Base-by-base conservation (phyloP, 495 filamentous ascomycete species). In the Aspergillus coremiiformis region DNA sequence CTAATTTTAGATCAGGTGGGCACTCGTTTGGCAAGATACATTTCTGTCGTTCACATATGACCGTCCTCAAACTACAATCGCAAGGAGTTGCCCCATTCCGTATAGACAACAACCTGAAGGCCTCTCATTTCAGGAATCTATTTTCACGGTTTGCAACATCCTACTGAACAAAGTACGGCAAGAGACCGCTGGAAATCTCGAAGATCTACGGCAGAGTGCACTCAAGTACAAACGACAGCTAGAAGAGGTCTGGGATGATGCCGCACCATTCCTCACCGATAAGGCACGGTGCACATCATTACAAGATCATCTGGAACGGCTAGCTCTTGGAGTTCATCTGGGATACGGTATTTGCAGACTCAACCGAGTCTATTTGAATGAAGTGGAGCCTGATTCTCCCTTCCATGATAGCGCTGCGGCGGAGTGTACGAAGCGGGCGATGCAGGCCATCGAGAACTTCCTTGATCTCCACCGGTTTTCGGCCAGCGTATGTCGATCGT, bases 41-140 rank as follows among this genome's bases (percentile, higher is more conserved):
- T 65, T 76, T 20, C 63, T 79, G 1, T 78, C 71, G 4, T 72
- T 79, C 24, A 73, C 73, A 5, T 79, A 77, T 55, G 76, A 79
- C 53, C 56, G 76, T 15, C 71, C 68, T 6, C 48, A 42, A 1
- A 73, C 68, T 17, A 64, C 65, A 0, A 68, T 65, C 6, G 64
- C 66, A 3, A 64, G 57, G 11, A 65, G 57, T 23, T 66, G 67
- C 47, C 58, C 62, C 14, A 67, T 74, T 35, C 66, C 70, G 5
- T 54, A 64, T 30, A 53, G 57, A 39, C 57, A 66, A 15, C 37
- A 65, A 12, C 52, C 60, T 7, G 65, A 70, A n/a, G 54, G 56
- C 0, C 29, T 43, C 11, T 54, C 60, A 20, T 62, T 59, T 27
- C 44, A 44, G 19, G 56, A 62, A 41, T 59, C 39, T 14, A 35